Percentiles rank a stretch among this genome's conserved stretches.
phyloP scores from a whole-genome alignment of 1,284 basidiomycete species.

The Rhodotorula sp. region DNA sequence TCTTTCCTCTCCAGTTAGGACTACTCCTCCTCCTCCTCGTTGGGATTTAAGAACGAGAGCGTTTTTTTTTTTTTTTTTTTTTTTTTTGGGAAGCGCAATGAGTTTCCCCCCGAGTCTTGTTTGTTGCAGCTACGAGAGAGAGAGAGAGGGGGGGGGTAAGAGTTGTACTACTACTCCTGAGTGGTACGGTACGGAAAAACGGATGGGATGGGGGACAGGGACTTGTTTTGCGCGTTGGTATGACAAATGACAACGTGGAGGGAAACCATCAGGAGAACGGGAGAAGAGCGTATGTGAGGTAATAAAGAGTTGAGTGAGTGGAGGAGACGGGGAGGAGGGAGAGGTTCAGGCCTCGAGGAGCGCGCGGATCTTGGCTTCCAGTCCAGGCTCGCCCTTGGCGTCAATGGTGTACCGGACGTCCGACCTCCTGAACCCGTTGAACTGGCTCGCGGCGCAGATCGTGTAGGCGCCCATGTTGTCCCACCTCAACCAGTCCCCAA shows the following conservation, averaged over 20 bases:
- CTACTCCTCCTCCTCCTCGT: too few species aligned
- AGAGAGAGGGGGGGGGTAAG: too few species aligned
- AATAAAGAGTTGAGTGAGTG: too few species aligned
- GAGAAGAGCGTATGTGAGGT: background rate
- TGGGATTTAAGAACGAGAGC: too few species aligned
- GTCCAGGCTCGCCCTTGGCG: conserved; percentile 22
- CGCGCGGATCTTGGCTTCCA: conserved; percentile 30
- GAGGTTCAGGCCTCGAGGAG: conserved; percentile 14
- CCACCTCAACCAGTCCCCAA: conserved; percentile 90
- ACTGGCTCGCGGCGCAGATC: conserved; percentile 70
- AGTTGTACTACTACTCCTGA: too few species aligned
- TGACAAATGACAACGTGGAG: background rate
- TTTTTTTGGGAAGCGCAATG: background rate
- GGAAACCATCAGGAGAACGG: background rate
- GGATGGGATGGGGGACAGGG: too few species aligned
- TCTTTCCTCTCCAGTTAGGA: background rate
- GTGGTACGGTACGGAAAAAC: too few species aligned
- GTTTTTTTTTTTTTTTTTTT: too few species aligned
- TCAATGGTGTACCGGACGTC: conserved; percentile 52
- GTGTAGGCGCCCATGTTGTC: conserved; percentile 93
- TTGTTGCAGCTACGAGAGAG: background rate
- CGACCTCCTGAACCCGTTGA: conserved; percentile 47
- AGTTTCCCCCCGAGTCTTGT: background rate
- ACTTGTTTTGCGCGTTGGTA: too few species aligned
- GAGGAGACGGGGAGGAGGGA: background rate